These are phyloP conservation scores for Cladosporium colombiae DNA, from an alignment of 2,329 filamentous ascomycete genomes.

Conservation along the genomic window DNA sequence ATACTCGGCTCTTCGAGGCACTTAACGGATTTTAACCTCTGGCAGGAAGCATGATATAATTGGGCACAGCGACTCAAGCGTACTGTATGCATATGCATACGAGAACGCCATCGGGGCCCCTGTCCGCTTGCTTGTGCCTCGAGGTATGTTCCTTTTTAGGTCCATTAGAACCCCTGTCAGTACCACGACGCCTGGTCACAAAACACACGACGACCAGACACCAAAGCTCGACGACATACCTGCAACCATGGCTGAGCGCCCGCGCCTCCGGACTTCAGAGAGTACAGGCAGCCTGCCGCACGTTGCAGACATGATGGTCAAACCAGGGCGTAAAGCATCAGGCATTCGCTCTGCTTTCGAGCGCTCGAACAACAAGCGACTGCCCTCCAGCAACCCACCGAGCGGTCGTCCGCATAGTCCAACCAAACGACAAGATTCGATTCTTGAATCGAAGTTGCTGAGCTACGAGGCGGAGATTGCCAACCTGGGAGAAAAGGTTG, in stretches of 20 bases:
- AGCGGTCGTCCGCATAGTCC: slow-evolving; percentile 10
- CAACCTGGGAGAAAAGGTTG: slow-evolving; percentile 26
- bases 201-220: neutral
- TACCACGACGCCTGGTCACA: neutral
- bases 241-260: slow-evolving; percentile 1
- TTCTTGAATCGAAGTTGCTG: neutral
- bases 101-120: neutral
- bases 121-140: neutral
- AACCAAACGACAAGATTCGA: neutral
- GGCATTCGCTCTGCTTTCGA: slow-evolving; percentile 14
- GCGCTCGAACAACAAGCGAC: slow-evolving; percentile 6
- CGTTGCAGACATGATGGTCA: slow-evolving; percentile 7
- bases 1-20: neutral
- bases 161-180: neutral
- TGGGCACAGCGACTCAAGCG: neutral
- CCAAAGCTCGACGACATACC: neutral
- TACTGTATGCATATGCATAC: neutral
- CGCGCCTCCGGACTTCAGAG: neutral
- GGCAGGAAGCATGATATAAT: neutral
- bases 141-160: slow-evolving; percentile 8
- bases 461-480: slow-evolving; percentile 26
- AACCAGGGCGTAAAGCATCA: neutral
- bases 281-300: neutral
- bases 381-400: neutral
- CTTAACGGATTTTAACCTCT: neutral